A percentile compares a stretch with the other conserved stretches of the same genome.
Evolutionary conservation across 2,329 filamentous ascomycete genomes (phyloP).

Genomic region (Cladosporium sp.): DNA sequence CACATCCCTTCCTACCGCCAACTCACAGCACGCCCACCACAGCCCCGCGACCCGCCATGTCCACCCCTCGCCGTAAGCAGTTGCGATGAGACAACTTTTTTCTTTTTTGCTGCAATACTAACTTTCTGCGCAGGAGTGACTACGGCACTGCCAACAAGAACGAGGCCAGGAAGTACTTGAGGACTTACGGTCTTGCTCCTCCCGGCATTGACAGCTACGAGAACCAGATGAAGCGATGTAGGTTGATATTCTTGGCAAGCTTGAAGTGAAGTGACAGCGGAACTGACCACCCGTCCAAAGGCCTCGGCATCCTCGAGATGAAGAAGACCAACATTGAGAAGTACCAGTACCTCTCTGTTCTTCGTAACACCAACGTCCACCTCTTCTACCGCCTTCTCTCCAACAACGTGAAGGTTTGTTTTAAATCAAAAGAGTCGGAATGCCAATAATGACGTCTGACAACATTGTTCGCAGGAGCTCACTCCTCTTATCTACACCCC

Average conservation of each 20-base stretch:
- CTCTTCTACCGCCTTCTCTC: conserved; percentile 83
- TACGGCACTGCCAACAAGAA: conserved; percentile 53
- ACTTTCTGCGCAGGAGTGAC: conserved; percentile 42
- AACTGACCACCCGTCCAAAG: conserved; percentile 42
- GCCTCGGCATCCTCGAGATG: conserved; percentile 72
- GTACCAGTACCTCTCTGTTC: conserved; percentile 76
- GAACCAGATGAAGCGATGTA: conserved; percentile 54
- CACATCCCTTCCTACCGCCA: conserved; percentile 31
- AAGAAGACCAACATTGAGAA: conserved; percentile 74
- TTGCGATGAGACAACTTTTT: not conserved
- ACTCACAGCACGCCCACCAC: conserved; percentile 40
- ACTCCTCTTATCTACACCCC: conserved; percentile 87
- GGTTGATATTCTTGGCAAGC: conserved; percentile 28
- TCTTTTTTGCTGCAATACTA: not conserved
- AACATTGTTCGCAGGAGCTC: conserved; percentile 58
- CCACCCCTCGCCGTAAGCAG: conserved; percentile 39
- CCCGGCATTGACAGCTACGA: conserved; percentile 54
- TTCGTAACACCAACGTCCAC: conserved; percentile 75
- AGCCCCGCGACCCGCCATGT: conserved; percentile 39
- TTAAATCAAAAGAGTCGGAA: not conserved
- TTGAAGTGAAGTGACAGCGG: conserved; percentile 19
- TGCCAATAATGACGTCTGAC: conserved; percentile 36
- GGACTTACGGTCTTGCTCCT: conserved; percentile 56
- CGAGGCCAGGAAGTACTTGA: conserved; percentile 53
- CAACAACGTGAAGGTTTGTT: conserved; percentile 63